phyloP scores from a whole-genome alignment of 2,329 filamentous ascomycete genomes.

The Gremmenia infestans region DNA sequence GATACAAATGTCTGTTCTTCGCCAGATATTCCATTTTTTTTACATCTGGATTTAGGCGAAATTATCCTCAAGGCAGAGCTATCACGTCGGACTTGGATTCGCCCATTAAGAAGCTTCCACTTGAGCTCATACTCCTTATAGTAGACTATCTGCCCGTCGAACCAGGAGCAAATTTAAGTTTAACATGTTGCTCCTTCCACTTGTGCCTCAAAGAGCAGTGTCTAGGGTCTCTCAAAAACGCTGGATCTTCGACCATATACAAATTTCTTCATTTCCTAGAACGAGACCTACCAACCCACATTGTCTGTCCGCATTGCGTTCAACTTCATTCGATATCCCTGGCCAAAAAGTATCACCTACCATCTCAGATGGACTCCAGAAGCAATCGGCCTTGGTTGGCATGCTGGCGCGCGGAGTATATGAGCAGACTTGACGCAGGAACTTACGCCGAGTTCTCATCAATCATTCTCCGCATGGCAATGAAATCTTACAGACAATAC shows the following conservation, averaged over 20 bases:
- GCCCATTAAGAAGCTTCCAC: constrained; percentile 9
- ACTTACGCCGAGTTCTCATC: constrained; percentile 5
- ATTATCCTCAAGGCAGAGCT: not conserved
- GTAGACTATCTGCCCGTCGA: constrained; percentile 4
- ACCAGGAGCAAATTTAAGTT: constrained; percentile 6
- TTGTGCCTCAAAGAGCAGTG: constrained; percentile 3
- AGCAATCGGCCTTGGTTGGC: not conserved
- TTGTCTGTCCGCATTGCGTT: constrained; percentile 11
- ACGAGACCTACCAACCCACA: constrained; percentile 8
- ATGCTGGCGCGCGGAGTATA: constrained; percentile 3
- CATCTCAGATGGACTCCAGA: not conserved
- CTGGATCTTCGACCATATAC: not conserved
- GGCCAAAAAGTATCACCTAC: constrained; percentile 1
- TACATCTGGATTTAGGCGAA: too few relatives aligned
- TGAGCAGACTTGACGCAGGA: not conserved
- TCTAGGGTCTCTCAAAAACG: constrained; percentile 6
- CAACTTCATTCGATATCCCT: constrained; percentile 8
- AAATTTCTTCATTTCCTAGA: constrained; percentile 9
- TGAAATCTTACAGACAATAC: constrained; percentile 12
- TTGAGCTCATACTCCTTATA: constrained; percentile 10
- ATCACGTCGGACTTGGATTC: not conserved
- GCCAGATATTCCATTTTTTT: too few relatives aligned
- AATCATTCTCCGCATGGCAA: constrained; percentile 13
- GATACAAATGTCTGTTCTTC: too few relatives aligned
- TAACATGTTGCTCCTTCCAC: constrained; percentile 3